Percentiles rank a stretch among this genome's conserved stretches.
Evolutionary conservation across 768 basidiomycete species (phyloP).

Genomic region (Roridomyces roridus): DNA sequence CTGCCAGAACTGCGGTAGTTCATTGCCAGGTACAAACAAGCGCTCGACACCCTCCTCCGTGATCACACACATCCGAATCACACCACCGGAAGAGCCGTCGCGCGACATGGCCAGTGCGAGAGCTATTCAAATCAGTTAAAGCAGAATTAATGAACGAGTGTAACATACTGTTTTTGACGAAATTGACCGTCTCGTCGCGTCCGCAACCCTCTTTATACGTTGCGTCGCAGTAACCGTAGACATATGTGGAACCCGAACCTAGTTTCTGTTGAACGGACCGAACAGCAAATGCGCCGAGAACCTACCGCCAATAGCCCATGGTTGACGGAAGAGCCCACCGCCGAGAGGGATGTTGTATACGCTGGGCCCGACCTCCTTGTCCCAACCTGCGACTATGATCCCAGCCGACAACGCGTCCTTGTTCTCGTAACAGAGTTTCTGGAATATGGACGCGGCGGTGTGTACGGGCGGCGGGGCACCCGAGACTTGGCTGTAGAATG

Average conservation of each 20-base stretch:
- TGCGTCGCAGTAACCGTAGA: constrained; percentile 99
- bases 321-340: constrained; percentile 95
- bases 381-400: constrained; percentile 99
- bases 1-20: constrained; percentile 91
- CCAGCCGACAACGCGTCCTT: constrained; percentile 90
- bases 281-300: constrained; percentile 1
- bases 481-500: constrained; percentile 52
- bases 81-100: constrained; percentile 97
- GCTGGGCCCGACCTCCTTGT: constrained; percentile 86
- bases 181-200: constrained; percentile 87
- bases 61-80: constrained; percentile 97
- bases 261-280: constrained; percentile 9
- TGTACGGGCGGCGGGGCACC: constrained; percentile 80
- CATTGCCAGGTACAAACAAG: constrained; percentile 89
- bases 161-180: constrained; percentile 92
- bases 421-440: constrained; percentile 90
- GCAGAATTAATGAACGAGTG: background rate
- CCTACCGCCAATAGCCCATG: constrained; percentile 97
- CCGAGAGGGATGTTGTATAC: constrained; percentile 98
- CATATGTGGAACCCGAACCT: constrained; percentile 97
- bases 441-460: constrained; percentile 82
- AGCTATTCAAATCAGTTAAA: constrained; percentile 51
- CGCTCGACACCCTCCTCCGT: constrained; percentile 92
- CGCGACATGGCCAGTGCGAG: constrained; percentile 95
- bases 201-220: constrained; percentile 94